These are phyloP conservation scores for Rhodofomes roseus DNA, from an alignment of 1,284 basidiomycete genomes.

Conservation along the genomic window DNA sequence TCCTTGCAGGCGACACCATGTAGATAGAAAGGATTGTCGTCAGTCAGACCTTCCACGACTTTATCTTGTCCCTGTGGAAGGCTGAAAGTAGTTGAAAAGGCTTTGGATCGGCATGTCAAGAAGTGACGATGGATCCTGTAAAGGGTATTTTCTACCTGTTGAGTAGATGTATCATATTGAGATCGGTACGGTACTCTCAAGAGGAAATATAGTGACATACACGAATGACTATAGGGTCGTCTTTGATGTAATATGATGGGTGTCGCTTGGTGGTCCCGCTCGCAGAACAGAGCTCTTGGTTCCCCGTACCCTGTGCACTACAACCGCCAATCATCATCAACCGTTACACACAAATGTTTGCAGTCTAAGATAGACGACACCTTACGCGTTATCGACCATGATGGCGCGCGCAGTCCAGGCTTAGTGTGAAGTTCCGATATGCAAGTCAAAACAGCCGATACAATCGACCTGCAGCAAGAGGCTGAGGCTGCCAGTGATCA, in stretches of 20 bases:
- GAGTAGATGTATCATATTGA: neutral
- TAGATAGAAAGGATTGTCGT: conserved; percentile 30
- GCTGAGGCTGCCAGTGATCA: too few relatives aligned
- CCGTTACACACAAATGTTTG: neutral
- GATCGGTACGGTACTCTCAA: neutral
- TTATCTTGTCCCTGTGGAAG: conserved; percentile 8
- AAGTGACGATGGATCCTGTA: conserved; percentile 25
- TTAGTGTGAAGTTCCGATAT: too few relatives aligned
- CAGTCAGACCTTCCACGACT: conserved; percentile 25
- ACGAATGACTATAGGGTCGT: conserved; percentile 21
- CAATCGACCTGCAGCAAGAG: neutral
- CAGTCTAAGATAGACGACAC: neutral
- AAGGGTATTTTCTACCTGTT: conserved; percentile 22
- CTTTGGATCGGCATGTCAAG: conserved; percentile 18
- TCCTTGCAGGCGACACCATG: conserved; percentile 25
- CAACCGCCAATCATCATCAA: neutral
- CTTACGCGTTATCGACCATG: neutral
- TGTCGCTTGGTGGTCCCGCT: conserved; percentile 8
- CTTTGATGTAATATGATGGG: conserved; percentile 19
- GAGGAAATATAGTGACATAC: neutral
- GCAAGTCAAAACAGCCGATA: too few relatives aligned
- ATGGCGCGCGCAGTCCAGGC: too few relatives aligned
- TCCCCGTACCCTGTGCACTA: neutral
- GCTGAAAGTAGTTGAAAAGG: conserved; percentile 22
- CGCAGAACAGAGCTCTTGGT: neutral